Evolutionary conservation across 371 early-diverging fungal species (phyloP).

Genomic region (Actinomucor elegans): DNA sequence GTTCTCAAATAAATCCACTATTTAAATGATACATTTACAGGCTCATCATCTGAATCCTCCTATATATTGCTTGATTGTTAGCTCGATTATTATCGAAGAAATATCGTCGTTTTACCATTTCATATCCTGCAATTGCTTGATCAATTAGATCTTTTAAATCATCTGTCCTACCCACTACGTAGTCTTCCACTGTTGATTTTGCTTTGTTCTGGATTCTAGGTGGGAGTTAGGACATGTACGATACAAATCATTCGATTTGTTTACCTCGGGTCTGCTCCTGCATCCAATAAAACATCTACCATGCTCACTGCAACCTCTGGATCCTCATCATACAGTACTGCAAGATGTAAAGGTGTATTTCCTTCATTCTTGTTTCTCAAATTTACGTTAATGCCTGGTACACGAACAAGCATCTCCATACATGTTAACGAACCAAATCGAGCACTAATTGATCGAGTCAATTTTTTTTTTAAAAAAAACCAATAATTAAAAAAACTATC

Average conservation of each 20-base stretch:
- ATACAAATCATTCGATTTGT: neutral
- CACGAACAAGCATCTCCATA: conserved; percentile 49
- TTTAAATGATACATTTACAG: conserved; percentile 6
- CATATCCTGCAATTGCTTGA: conserved; percentile 24
- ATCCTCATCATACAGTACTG: conserved; percentile 54
- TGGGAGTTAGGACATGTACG: neutral
- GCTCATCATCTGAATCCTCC: conserved; percentile 21
- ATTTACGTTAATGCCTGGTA: conserved; percentile 52
- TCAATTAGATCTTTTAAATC: conserved; percentile 35
- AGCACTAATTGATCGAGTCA: conserved; percentile 43
- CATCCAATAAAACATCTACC: conserved; percentile 50
- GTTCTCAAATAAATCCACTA: conserved; percentile 51
- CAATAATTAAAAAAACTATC: neutral
- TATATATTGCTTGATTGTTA: no score
- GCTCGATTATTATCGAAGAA: no score
- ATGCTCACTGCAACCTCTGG: conserved; percentile 55
- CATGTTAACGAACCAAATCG: conserved; percentile 58
- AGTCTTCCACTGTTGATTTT: conserved; percentile 14
- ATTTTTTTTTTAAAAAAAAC: neutral
- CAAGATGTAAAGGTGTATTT: conserved; percentile 69
- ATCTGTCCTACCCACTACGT: conserved; percentile 18
- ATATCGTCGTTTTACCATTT: conserved; percentile 30
- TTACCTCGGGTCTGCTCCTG: conserved; percentile 58
- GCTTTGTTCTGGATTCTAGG: conserved; percentile 29
- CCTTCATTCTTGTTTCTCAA: conserved; percentile 47